These are phyloP conservation scores for Prunus yedoensis DNA, from an alignment of 331 rosid species.

Conservation along the genomic window DNA sequence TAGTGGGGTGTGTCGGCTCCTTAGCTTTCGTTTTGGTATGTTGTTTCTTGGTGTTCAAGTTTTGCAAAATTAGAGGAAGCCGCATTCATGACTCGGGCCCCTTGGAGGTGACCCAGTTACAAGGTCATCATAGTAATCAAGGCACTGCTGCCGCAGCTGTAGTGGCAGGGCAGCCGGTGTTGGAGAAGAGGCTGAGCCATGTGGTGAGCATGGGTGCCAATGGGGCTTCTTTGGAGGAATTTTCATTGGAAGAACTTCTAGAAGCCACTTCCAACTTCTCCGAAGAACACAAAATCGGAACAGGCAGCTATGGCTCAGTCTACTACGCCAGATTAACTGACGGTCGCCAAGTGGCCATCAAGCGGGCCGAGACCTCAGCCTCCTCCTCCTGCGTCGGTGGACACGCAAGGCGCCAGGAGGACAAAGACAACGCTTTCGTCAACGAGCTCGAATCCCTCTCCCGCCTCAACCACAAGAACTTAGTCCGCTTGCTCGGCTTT, in stretches of 20 bases:
- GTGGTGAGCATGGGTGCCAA: conserved; percentile 62
- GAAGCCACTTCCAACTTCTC: conserved; percentile 64
- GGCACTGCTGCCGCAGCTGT: neutral
- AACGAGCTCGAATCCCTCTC: conserved; percentile 77
- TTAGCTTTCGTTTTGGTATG: conserved; percentile 36
- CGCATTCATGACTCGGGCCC: conserved; percentile 87
- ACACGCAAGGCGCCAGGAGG: conserved; percentile 52
- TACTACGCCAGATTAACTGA: conserved; percentile 62
- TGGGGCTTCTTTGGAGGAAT: conserved; percentile 66
- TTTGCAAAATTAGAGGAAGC: conserved; percentile 42
- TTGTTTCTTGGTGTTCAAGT: conserved; percentile 43
- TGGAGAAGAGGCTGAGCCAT: conserved; percentile 78
- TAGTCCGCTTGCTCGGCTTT: conserved; percentile 66
- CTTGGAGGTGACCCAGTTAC: conserved; percentile 42
- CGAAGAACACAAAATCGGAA: conserved; percentile 61
- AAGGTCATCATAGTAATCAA: neutral
- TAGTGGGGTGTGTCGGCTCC: conserved; percentile 79
- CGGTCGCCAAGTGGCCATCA: conserved; percentile 81
- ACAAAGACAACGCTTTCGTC: conserved; percentile 68
- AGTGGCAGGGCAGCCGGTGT: conserved; percentile 15
- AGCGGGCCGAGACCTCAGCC: conserved; percentile 68
- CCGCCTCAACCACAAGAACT: conserved; percentile 83
- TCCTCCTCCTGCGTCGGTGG: conserved; percentile 20
- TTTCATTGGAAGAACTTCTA: conserved; percentile 36
- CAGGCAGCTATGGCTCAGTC: conserved; percentile 81